Evolutionary conservation across 2,329 filamentous ascomycete genomes (phyloP).

Genomic region (Diplodia seriata): DNA sequence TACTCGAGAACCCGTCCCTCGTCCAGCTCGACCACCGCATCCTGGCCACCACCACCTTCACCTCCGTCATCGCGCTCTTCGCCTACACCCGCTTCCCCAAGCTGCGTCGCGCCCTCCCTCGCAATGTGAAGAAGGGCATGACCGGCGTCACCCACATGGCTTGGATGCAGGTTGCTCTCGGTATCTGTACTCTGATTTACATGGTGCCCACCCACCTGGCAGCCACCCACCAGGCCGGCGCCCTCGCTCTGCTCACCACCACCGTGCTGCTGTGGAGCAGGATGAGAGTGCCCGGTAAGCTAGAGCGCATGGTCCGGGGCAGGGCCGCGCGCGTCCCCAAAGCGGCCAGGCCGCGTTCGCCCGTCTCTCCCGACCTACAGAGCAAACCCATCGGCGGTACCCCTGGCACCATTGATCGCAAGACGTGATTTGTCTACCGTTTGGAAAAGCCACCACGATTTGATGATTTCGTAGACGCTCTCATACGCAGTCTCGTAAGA

Average conservation of each 20-base stretch:
- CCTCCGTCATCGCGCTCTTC: constrained; percentile 77
- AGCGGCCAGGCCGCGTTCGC: constrained; percentile 14
- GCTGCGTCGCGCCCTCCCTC: constrained; percentile 65
- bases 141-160: constrained; percentile 84
- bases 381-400: constrained; percentile 13
- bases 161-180: constrained; percentile 79
- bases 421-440: background rate
- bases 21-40: constrained; percentile 97
- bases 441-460: constrained; percentile 2
- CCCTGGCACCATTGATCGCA: constrained; percentile 5
- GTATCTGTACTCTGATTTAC: constrained; percentile 90
- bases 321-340: background rate
- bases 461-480: constrained; percentile 5
- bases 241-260: constrained; percentile 76
- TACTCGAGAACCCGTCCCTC: constrained; percentile 93
- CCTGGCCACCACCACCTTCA: constrained; percentile 87
- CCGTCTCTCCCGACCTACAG: constrained; percentile 17
- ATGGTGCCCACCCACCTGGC: constrained; percentile 89
- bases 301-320: constrained; percentile 6
- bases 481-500: background rate
- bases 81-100: constrained; percentile 75
- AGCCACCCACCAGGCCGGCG: constrained; percentile 90
- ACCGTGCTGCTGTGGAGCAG: constrained; percentile 29
- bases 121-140: constrained; percentile 72
- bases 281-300: constrained; percentile 14